phyloP scores from a whole-genome alignment of 1,284 basidiomycete species.

The Cryptococcus sp. region DNA sequence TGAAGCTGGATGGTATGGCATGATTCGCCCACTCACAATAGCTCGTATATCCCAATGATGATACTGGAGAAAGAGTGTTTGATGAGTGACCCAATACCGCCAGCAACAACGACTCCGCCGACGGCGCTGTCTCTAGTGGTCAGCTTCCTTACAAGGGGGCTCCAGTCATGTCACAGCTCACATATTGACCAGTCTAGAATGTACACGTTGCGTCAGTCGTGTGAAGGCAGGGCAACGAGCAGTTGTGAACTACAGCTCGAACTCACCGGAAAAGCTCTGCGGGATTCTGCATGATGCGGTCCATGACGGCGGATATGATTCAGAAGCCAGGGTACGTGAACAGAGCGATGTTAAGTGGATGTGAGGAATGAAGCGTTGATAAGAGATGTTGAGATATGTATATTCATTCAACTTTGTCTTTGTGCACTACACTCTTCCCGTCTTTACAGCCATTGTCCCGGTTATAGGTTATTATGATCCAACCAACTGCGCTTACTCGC shows the following conservation, averaged over 20 bases:
- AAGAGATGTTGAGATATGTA: no score
- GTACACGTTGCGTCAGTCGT: background rate
- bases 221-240: conserved; percentile 1
- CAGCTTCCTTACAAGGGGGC: background rate
- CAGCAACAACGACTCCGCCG: conserved; percentile 48
- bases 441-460: no score
- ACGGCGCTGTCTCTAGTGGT: conserved; percentile 35
- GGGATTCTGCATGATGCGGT: conserved; percentile 49
- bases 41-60: conserved; percentile 49
- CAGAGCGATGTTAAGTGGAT: no score
- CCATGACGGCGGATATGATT: conserved; percentile 29
- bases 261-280: conserved; percentile 50
- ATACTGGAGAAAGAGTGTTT: conserved; percentile 50
- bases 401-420: no score
- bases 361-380: no score
- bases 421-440: no score
- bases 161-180: conserved; percentile 17
- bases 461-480: no score
- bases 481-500: no score
- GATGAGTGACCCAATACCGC: conserved; percentile 49
- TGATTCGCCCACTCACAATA: conserved; percentile 34
- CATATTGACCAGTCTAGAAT: conserved; percentile 49
- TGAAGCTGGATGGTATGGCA: background rate
- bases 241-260: background rate
- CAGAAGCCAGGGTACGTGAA: no score